These are phyloP conservation scores for Rhodotorula graminis DNA, from an alignment of 768 basidiomycete genomes.

Conservation along the genomic window DNA sequence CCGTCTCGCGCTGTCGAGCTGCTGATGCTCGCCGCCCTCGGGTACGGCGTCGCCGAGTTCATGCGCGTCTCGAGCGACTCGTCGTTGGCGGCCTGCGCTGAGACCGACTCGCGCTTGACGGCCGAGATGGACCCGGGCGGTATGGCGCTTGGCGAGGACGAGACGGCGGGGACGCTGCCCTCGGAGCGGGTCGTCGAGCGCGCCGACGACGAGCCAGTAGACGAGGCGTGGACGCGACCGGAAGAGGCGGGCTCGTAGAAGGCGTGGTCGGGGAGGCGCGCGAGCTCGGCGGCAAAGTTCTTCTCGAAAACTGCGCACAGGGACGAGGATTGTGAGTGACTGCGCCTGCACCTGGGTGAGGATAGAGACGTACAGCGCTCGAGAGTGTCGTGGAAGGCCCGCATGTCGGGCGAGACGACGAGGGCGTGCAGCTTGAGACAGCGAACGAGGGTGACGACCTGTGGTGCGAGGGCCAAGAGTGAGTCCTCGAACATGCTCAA, in stretches of 20 bases:
- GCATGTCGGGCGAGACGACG: constrained; percentile 78
- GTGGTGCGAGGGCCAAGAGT: constrained; percentile 50
- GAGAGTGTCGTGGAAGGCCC: constrained; percentile 85
- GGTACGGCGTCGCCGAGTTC: no score
- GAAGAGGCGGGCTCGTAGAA: constrained; percentile 3
- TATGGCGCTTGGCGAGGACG: neutral
- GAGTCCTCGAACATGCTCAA: neutral
- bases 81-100: constrained; percentile 1
- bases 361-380: constrained; percentile 50
- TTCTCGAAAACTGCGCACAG: constrained; percentile 41
- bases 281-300: constrained; percentile 40
- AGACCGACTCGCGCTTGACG: neutral
- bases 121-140: neutral
- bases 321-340: no score
- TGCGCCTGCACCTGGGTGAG: no score
- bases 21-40: neutral
- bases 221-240: neutral
- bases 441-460: constrained; percentile 64
- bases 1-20: neutral
- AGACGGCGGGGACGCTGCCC: neutral
- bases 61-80: neutral
- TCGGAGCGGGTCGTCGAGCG: neutral
- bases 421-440: constrained; percentile 77
- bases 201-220: neutral
- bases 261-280: constrained; percentile 20